Evolutionary conservation across 257 asterid species (phyloP).

Genomic region (Fraxinus quadrangulata): DNA sequence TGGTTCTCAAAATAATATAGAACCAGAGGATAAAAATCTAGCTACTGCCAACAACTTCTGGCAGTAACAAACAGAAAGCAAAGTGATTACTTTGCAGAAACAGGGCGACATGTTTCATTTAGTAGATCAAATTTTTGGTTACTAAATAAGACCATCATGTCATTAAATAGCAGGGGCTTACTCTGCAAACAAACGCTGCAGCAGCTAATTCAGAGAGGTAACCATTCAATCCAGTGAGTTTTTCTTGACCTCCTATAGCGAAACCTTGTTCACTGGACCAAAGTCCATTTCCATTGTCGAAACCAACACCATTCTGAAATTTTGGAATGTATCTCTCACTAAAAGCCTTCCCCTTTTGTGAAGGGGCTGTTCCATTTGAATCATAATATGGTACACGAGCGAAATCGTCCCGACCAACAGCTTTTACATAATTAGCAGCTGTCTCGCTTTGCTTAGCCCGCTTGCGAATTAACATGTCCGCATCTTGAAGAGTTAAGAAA

Average conservation of each 20-base stretch:
- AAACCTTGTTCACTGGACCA: slow-evolving; percentile 92
- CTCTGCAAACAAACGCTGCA: slow-evolving; percentile 98
- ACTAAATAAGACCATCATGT: slow-evolving; percentile 1
- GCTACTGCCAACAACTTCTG: slow-evolving; percentile 20
- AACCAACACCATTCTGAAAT: slow-evolving; percentile 96
- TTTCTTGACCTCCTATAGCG: slow-evolving; percentile 96
- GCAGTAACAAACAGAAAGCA: slow-evolving; percentile 6
- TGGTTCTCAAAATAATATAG: not conserved
- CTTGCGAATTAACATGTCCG: slow-evolving; percentile 70
- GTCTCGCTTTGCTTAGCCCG: slow-evolving; percentile 84
- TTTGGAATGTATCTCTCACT: slow-evolving; percentile 46
- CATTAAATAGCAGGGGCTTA: slow-evolving; percentile 32
- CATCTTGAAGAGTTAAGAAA: slow-evolving; percentile 83
- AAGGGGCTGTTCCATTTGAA: slow-evolving; percentile 34
- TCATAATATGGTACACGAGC: slow-evolving; percentile 32
- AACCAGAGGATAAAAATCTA: slow-evolving; percentile 10
- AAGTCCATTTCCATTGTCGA: slow-evolving; percentile 82
- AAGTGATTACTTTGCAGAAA: slow-evolving; percentile 2
- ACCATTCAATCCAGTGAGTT: slow-evolving; percentile 77
- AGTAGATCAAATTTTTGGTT: slow-evolving; percentile 3
- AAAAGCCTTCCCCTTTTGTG: slow-evolving; percentile 42
- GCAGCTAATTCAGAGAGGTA: slow-evolving; percentile 95
- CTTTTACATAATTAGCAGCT: slow-evolving; percentile 88
- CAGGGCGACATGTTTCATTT: not conserved
- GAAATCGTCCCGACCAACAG: slow-evolving; percentile 67